These are phyloP conservation scores for Boletellus ananas DNA, from an alignment of 768 basidiomycete species.

Conservation along the genomic window DNA sequence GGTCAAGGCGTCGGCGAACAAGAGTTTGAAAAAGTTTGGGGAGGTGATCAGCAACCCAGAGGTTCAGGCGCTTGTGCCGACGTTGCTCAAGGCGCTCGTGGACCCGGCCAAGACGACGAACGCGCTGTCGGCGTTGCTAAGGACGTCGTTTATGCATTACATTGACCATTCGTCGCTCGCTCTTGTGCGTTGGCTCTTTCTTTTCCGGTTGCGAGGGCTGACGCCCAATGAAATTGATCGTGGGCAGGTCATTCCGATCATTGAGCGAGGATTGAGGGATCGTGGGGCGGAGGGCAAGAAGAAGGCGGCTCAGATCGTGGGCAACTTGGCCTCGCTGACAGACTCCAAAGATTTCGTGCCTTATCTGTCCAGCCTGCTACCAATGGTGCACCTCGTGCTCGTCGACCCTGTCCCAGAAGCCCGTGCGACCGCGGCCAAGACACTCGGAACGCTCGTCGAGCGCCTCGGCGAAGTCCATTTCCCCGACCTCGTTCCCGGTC, in stretches of 20 bases:
- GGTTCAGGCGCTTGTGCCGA: constrained; percentile 84
- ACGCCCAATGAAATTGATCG: not conserved
- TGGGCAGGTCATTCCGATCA: constrained; percentile 81
- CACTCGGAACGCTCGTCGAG: constrained; percentile 94
- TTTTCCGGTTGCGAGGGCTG: no score
- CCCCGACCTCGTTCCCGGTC: constrained; percentile 90
- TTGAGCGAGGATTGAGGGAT: constrained; percentile 90
- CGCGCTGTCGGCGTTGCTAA: constrained; percentile 81
- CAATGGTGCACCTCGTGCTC: constrained; percentile 87
- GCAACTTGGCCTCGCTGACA: constrained; percentile 90
- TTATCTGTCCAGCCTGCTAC: constrained; percentile 84
- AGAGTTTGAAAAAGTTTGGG: constrained; percentile 94
- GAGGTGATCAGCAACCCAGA: constrained; percentile 99
- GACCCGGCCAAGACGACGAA: constrained; percentile 89
- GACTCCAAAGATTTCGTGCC: constrained; percentile 93
- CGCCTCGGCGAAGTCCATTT: constrained; percentile 92
- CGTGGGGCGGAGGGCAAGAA: constrained; percentile 92
- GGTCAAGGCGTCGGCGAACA: constrained; percentile 89
- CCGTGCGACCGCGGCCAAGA: constrained; percentile 94
- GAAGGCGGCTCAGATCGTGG: constrained; percentile 94
- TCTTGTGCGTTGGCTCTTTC: constrained; percentile 61
- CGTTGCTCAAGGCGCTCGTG: constrained; percentile 90
- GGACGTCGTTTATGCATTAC: constrained; percentile 96
- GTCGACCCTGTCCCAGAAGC: constrained; percentile 98
- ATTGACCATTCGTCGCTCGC: constrained; percentile 97